Conservation (phyloP, 1,284 basidiomycete species). For the Macrocystidia cucumis region DNA sequence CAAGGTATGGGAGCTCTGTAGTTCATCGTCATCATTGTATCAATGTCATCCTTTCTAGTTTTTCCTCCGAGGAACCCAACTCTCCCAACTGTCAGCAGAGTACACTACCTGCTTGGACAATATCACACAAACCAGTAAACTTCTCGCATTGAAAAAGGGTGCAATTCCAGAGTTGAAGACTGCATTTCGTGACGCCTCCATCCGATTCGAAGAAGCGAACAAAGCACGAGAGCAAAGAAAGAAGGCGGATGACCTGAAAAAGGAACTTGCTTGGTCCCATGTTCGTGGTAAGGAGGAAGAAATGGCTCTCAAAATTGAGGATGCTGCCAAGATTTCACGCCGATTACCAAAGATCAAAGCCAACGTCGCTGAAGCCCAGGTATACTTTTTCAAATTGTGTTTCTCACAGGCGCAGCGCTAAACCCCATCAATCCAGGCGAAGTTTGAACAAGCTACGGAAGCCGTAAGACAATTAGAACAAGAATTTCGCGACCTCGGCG, state of each 20-base stretch:
- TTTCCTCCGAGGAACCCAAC: constrained; percentile 91
- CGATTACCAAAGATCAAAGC: constrained; percentile 46
- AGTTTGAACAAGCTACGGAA: constrained; percentile 35
- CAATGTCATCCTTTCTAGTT: constrained; percentile 46
- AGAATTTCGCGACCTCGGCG: constrained; percentile 39
- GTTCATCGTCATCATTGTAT: constrained; percentile 1
- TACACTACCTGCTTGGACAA: constrained; percentile 76
- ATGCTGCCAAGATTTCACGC: constrained; percentile 37
- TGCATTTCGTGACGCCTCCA: constrained; percentile 49
- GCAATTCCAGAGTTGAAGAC: constrained; percentile 68
- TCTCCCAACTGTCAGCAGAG: constrained; percentile 82
- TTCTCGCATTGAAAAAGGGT: constrained; percentile 63
- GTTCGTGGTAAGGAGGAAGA: constrained; percentile 72
- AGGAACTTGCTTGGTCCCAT: constrained; percentile 86
- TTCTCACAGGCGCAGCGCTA: constrained; percentile 1
- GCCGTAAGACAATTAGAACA: constrained; percentile 40
- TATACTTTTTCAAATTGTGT: constrained; percentile 14
- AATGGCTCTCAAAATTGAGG: constrained; percentile 41
- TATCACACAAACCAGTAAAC: constrained; percentile 56
- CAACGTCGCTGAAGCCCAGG: constrained; percentile 34
- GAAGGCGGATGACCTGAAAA: constrained; percentile 65
- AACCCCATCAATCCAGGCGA: constrained; percentile 22
- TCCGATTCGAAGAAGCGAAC: constrained; percentile 64
- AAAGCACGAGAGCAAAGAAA: constrained; percentile 68
- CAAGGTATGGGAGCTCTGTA: constrained; percentile 40